Evolutionary conservation across 345 rosid genomes (phyloP).

Genomic region (Raphanus raphanistrum): DNA sequence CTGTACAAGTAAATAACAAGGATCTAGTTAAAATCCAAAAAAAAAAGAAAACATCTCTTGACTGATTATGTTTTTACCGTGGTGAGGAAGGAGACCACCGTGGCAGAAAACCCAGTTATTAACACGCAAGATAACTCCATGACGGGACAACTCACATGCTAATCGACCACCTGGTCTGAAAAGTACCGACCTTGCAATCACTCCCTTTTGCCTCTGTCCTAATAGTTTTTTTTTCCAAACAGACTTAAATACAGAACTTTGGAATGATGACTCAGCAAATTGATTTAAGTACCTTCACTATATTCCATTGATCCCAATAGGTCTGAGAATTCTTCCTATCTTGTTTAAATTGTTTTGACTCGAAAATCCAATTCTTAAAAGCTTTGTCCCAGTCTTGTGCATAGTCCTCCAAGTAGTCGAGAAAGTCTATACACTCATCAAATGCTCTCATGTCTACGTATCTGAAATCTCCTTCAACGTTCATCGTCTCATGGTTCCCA

Average conservation of each 20-base stretch:
- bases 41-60: not conserved
- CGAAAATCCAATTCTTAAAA: conserved; percentile 62
- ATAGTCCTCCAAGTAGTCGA: conserved; percentile 59
- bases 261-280: not conserved
- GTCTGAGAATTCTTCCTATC: conserved; percentile 50
- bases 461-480: conserved; percentile 90
- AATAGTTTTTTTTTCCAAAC: conserved; percentile 40
- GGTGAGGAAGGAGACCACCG: conserved; percentile 94
- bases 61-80: conserved; percentile 49
- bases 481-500: conserved; percentile 96
- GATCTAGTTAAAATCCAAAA: not conserved
- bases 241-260: conserved; percentile 6
- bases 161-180: conserved; percentile 84
- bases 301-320: conserved; percentile 73
- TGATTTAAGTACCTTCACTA: conserved; percentile 65
- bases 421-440: conserved; percentile 75
- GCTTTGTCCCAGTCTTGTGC: conserved; percentile 70
- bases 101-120: conserved; percentile 97
- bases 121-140: conserved; percentile 66
- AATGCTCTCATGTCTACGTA: conserved; percentile 73
- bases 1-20: conserved; percentile 40
- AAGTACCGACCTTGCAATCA: conserved; percentile 76
- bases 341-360: conserved; percentile 49
- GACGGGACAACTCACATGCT: conserved; percentile 74
- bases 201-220: conserved; percentile 99